Conservation (phyloP, 1,139 yeast species). For the Lodderomyces orthopsilosis region DNA sequence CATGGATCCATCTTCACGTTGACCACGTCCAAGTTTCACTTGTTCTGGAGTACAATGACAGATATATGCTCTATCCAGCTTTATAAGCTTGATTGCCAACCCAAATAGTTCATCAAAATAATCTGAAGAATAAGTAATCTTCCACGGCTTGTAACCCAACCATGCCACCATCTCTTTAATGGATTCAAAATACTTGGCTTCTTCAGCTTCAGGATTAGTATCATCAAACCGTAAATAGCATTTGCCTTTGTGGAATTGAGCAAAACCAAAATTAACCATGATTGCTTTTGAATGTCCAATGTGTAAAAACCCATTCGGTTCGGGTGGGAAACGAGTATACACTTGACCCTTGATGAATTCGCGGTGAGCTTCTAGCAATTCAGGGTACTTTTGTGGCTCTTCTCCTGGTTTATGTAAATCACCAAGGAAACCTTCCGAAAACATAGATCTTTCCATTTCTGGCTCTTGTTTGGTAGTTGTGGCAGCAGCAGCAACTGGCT, state of each 20-base stretch:
- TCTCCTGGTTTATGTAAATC: slow-evolving; percentile 94
- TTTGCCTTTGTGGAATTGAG: slow-evolving; percentile 77
- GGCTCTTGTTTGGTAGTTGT: slow-evolving; percentile 20
- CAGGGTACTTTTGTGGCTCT: slow-evolving; percentile 87
- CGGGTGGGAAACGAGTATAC: slow-evolving; percentile 79
- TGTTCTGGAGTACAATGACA: slow-evolving; percentile 94
- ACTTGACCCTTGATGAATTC: slow-evolving; percentile 78
- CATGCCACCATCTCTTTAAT: slow-evolving; percentile 83
- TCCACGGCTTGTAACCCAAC: slow-evolving; percentile 93
- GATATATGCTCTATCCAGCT: slow-evolving; percentile 74
- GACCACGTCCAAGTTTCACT: slow-evolving; percentile 86
- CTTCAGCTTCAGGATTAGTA: slow-evolving; percentile 98
- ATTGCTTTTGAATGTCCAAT: slow-evolving; percentile 98
- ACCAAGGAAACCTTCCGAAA: slow-evolving; percentile 92
- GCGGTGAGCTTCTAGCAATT: slow-evolving; percentile 76
- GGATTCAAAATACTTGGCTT: slow-evolving; percentile 82
- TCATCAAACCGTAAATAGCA: slow-evolving; percentile 95
- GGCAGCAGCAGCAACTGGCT: slow-evolving; percentile 23
- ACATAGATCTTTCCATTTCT: slow-evolving; percentile 71
- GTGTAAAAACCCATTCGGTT: slow-evolving; percentile 94
- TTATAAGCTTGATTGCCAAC: slow-evolving; percentile 78
- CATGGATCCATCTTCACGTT: slow-evolving; percentile 84
- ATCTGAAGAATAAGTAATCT: slow-evolving; percentile 92
- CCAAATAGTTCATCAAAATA: slow-evolving; percentile 86
- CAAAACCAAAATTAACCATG: slow-evolving; percentile 94